Base-by-base conservation (phyloP, 2,329 filamentous ascomycete genomes). In the Arthrobotrys sinensis region DNA sequence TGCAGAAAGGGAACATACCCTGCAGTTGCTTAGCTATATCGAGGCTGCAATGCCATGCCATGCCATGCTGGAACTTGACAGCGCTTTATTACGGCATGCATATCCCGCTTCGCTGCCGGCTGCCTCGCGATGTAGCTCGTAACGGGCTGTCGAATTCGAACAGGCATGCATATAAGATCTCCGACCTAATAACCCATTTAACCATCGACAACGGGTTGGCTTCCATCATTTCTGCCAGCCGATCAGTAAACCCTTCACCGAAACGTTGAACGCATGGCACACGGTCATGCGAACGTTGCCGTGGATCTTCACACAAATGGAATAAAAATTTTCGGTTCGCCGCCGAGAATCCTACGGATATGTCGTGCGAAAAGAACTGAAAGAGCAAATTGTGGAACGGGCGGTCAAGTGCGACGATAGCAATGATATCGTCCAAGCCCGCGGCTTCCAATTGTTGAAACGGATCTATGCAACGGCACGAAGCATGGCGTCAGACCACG, bases 381-480 rank as follows among this genome's bases (percentile, higher is more conserved):
- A 38, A 38, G 36, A 38, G 36, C 36, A 38, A 38, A 65, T 48
- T 24, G 38, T 34, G 60, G 24, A 45, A 68, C 34, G 38, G 24
- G 48, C 46, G 63, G 63, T 4, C 55, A 60, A 57, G 63, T 50
- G 45, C 45, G 43, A 66, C 43, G n/a, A 38, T 53, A 16, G 68
- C n/a, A 24, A 72, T 72, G 68, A 72, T 72, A 72, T 72, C 68
- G 55, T 72, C 68, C 68, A 72, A 72, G 68, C 36, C 69, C 65
- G 46, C 24, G 46, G 53, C 55, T 34, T 36, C 32, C 45, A 50
- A 21, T 32, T 21, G 38, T 64, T 64, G 60, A 64, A 46, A 50
- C 40, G 60, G 60, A 38, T 64, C 43, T 48, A 50, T 46, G 60
- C 60, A 64, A 64, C 60, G 60, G 60, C 40, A 64, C 60, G 60